Evolutionary conservation across 352 stramenopile genomes (phyloP), one percentile per base, ranked within the genome.

Genomic region (Achlya hypogyna): DNA sequence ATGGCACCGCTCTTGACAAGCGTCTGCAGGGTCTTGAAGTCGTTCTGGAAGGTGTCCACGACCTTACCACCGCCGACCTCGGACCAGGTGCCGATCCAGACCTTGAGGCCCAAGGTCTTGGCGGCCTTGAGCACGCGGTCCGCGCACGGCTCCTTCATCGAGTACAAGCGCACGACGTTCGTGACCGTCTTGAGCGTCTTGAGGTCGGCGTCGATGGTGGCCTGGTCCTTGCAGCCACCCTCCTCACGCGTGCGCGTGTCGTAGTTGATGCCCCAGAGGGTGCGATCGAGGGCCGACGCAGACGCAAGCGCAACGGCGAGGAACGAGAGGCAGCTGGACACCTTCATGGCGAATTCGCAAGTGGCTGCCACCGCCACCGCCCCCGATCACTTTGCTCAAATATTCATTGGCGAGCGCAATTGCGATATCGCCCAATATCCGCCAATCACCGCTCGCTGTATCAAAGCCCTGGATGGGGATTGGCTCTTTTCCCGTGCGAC

Each of bases 61-160:
- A 69, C 63, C 0, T 67, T 63, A 9, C 63, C 76, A 12, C 42
- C 23, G 4, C 10, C 34, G 32, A 67, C 20, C 28, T 67, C 60
- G 18, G 79, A 87, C 79, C 79, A 92, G 45, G 89, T 79, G 34
- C 81, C 83, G 4, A 92, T 67, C 53, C 80, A 75, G 47, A 92
- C 72, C 63, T 87, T 71, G n/a, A 90, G 42, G 1, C 78, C 76
- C 10, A 67, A 71, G 1, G 71, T 72, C 59, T 84, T 78, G 42
- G 80, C 83, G n/a, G 71, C 71, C 0, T 69, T 72, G 2, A 87
- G 70, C 2, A 92, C 60, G 0, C 78, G 27, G n/a, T 75, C 68
- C 0, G 72, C 74, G 31, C 40, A 58, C 12, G 23, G 38, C 20
- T 45, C 34, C 38, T 67, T 67, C 60, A 67, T 67, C 47, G 60